Base-by-base conservation (phyloP, 805 yeast genomes). In the Barnettozyma sucrosica region DNA sequence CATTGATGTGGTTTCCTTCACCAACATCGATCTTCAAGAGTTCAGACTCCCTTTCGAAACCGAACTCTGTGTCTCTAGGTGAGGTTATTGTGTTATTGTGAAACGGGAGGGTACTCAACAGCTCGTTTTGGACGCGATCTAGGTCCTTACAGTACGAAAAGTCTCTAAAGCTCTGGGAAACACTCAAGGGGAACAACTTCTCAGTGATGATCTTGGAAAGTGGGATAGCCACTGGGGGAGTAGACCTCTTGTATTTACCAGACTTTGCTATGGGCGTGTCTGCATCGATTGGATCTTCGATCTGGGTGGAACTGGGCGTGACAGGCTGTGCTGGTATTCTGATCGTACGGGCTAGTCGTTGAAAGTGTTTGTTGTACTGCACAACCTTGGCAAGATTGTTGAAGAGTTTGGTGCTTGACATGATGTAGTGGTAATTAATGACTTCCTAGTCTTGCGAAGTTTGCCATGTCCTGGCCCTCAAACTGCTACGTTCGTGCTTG, bases 181-280 rank as follows among this genome's bases (percentile, higher is more conserved):
- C 50, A 6, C 77, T 62, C 11, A 83, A 65, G 0, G 92, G 92
- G 58, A 85, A 85, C 39, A 74, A 68, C 46, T 70, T 71, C 8
- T 76, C 68, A 23, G 63, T 47, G 26, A 67, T 43, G 13, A 84
- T 68, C 54, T 77, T 76, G 20, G 68, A 62, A 7, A 83, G 51
- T 0, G 89, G 88, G 0, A 83, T 74, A 0, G 88, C 86, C 0
- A 83, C 72, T 1, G 90, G 90, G 21, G 83, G 79, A 0, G 83
- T 80, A 0, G 88, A 72, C 23, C 81, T 59, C 50, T 65, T 73
- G 54, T 78, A 79, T 7, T 24, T 44, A 10, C 49, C 46, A 5
- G 40, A 39, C 11, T 43, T 49, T 1, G 28, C 13, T 34, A 18
- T 20, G 10, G 37, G 21, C 4, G 39, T 41, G 16, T 6, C 37